Percentiles rank a stretch among this genome's conserved stretches.
Conservation (phyloP, 768 basidiomycete genomes). For the Pisolithus sp. region DNA sequence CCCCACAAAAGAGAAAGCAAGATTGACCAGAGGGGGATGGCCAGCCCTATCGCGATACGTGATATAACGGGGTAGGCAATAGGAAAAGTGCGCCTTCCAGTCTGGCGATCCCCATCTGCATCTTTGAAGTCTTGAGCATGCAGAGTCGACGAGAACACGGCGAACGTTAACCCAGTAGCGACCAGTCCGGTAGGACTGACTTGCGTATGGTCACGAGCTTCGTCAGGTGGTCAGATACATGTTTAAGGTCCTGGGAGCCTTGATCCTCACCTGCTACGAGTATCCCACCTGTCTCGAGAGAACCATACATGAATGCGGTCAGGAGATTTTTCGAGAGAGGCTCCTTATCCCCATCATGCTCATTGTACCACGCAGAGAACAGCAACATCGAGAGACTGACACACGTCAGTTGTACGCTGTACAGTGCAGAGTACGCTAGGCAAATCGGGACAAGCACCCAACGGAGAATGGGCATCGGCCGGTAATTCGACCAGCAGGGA, state of each 20-base stretch:
- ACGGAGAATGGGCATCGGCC: slow-evolving; percentile 29
- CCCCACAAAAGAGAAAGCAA: slow-evolving; percentile 31
- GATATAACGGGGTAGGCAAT: slow-evolving; percentile 37
- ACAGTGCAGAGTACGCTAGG: slow-evolving; percentile 27
- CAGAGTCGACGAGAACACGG: slow-evolving; percentile 39
- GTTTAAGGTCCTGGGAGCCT: neutral
- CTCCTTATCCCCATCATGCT: slow-evolving; percentile 30
- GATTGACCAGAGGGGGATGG: slow-evolving; percentile 34
- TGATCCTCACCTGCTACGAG: slow-evolving; percentile 29
- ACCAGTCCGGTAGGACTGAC: slow-evolving; percentile 25
- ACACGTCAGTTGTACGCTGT: slow-evolving; percentile 25
- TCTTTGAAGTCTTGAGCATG: slow-evolving; percentile 47
- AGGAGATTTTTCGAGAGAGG: slow-evolving; percentile 35
- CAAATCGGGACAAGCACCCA: slow-evolving; percentile 32
- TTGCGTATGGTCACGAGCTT: slow-evolving; percentile 18
- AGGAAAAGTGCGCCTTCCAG: slow-evolving; percentile 37
- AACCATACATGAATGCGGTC: slow-evolving; percentile 34
- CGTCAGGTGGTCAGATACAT: neutral
- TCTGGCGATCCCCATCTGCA: slow-evolving; percentile 34
- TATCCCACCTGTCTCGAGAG: slow-evolving; percentile 33
- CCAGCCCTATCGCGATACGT: slow-evolving; percentile 27
- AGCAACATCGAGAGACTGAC: slow-evolving; percentile 30
- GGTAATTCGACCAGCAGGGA: slow-evolving; percentile 40
- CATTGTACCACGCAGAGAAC: slow-evolving; percentile 34
- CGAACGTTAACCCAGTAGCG: slow-evolving; percentile 31